Base-by-base conservation (phyloP, 768 basidiomycete genomes). In the Lenzites betulinus region DNA sequence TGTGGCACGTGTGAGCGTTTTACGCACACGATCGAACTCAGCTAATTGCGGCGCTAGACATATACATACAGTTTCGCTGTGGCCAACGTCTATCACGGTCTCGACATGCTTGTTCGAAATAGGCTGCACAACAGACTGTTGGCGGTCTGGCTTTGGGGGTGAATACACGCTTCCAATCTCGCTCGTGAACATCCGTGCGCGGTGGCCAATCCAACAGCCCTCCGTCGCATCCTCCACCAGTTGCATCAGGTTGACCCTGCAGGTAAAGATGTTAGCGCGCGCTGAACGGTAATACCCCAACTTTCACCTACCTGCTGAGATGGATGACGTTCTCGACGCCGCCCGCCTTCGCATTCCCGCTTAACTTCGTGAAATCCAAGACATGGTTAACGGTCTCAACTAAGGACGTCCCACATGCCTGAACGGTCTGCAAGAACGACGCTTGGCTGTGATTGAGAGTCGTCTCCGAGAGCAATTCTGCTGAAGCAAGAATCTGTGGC, bases 331-430 rank as follows among this genome's bases (percentile, higher is more conserved):
- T 90, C 70, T 92, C 87, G 8, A 88, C 83, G 41, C 89, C 88
- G 26, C 89, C 91, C 2, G 85, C 81, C 70, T 91, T 92, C 47
- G 86, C 80, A 67, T 89, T 92, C 22, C 93, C 94, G 62, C 92
- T 94, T 23, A 96, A 81, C 70, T 98, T 98, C 30, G 94, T 96
- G 69, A 95, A 98, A 71, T 98, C 95, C 26, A 98, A 78, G 6
- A 98, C 95, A 66, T 98, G 95, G 69, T 97, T 97, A 50, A 98
- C 94, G 0, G 95, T 96, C 77, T 98, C 95, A 42, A 95, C 92
- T 1, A 98, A 81, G 1, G 93, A 93, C n/a, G 90, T 95, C 15
- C 94, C 95, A 69, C 95, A 97, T 7, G 93, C 94, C 71, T 95
- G 91, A 1, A 97, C 92, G 0, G 95, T 97, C 69, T 94, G 90